Evolutionary conservation across 306 rosid species (phyloP), one percentile per base, ranked within the genome.

Genomic region (Oxytropis ochrocephala): DNA sequence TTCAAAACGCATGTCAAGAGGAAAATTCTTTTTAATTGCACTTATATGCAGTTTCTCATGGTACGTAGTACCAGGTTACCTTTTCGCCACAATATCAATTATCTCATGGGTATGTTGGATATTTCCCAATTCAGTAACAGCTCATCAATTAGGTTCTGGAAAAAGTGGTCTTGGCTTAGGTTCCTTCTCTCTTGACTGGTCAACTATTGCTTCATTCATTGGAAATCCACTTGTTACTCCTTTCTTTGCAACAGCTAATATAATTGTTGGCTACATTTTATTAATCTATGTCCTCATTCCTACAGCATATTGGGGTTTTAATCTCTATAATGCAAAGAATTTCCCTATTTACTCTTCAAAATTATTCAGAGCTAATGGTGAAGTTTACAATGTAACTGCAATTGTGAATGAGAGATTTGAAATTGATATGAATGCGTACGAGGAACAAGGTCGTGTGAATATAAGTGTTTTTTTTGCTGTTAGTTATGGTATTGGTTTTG

Each of bases 101-200:
- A 85, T 89, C 48, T 89, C 96, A 8, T 86, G 89, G 87, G 67
- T 86, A 0, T 86, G 96, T 11, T 89, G 85, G 90, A 7, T 54
- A 0, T 85, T 62, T 16, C 88, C 90, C 4, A 70, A 65, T 2
- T 86, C 90, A 0, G 75, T 89, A 10, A 81, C 75, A 0, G 88
- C 88, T 33, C 96, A 89, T 4, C 90, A 86, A 35, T 47, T 85
- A n/a, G 96, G 96, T 0, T 89, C 96, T 0, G 96, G 92, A 53
- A 33, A 41, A 46, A 13, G 9, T 0, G 96, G 96, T 2, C 88
- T 89, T 16, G 96, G 96, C 3, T 1, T 86, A 4, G 96, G 92
- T 8, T 51, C 87, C 4, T 78, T 89, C 21, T 47, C 87, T 1
- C 80, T 87, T 19, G 93, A 87, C 41, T 87, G 93, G 96, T 69